Conservation (phyloP, 352 stramenopile genomes). For the Aphanomyces euteiches region DNA sequence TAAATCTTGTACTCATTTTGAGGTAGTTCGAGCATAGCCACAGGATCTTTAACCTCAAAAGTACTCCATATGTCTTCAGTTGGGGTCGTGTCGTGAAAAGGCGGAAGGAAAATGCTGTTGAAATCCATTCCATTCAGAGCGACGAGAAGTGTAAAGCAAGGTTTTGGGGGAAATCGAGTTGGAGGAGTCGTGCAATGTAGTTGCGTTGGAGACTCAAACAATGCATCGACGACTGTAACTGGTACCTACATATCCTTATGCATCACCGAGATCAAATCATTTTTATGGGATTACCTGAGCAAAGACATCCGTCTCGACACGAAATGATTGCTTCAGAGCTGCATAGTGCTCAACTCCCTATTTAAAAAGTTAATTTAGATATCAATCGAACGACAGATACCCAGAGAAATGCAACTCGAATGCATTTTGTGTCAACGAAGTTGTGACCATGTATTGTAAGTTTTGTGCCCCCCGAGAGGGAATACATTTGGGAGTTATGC, state of each 20-base stretch:
- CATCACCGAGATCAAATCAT: neutral
- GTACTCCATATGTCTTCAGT: conserved; percentile 16
- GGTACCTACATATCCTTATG: conserved; percentile 21
- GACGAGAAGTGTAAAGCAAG: conserved; percentile 43
- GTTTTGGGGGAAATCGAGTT: conserved; percentile 33
- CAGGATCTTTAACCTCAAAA: conserved; percentile 19
- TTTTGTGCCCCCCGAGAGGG: conserved; percentile 20
- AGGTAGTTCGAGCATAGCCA: neutral
- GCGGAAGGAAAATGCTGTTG: conserved; percentile 52
- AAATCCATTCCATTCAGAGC: conserved; percentile 59
- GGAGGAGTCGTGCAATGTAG: conserved; percentile 47
- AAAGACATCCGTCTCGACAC: conserved; percentile 14
- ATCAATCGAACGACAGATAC: neutral
- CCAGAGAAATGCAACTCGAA: conserved; percentile 50
- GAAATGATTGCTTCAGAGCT: conserved; percentile 22
- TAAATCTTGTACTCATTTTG: conserved; percentile 20
- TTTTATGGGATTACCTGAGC: neutral
- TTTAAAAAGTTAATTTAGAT: conserved; percentile 7
- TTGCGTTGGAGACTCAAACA: conserved; percentile 46
- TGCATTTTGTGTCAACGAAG: conserved; percentile 42
- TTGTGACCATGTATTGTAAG: conserved; percentile 38
- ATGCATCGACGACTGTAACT: conserved; percentile 49
- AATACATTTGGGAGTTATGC: conserved; percentile 28
- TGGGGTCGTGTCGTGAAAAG: conserved; percentile 1
- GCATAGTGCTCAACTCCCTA: conserved; percentile 30